Conservation (phyloP, 257 asterid species). For the Plantago major region DNA sequence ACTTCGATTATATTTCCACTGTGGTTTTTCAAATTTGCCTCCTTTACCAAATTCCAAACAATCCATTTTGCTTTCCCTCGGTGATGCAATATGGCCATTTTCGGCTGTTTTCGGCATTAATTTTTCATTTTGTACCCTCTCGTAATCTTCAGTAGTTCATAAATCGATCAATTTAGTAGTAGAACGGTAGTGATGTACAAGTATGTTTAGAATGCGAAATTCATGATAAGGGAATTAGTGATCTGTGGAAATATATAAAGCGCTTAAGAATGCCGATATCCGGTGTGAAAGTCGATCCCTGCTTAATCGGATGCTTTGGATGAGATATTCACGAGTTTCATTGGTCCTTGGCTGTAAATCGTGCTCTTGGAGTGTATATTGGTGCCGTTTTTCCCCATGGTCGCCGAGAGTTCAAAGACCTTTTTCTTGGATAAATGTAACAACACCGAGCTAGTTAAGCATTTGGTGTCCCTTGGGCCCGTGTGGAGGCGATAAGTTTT, state of each 20-base stretch:
- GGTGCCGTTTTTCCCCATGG: constrained; percentile 77
- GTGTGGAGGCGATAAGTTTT: constrained; percentile 62
- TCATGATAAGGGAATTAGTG: constrained; percentile 23
- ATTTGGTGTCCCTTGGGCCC: constrained; percentile 57
- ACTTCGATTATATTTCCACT: constrained; percentile 23
- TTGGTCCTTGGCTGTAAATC: constrained; percentile 85
- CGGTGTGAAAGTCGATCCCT: constrained; percentile 28
- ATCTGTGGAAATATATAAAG: constrained; percentile 59
- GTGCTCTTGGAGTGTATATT: constrained; percentile 74
- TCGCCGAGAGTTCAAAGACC: constrained; percentile 43
- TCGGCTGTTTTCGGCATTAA: constrained; percentile 16
- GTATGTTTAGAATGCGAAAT: constrained; percentile 5
- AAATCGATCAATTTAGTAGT: constrained; percentile 24
- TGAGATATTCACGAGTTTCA: constrained; percentile 51
- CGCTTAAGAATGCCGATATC: constrained; percentile 33
- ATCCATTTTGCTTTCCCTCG: constrained; percentile 21
- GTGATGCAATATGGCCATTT: constrained; percentile 15
- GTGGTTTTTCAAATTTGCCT: constrained; percentile 23
- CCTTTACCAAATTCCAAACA: constrained; percentile 21
- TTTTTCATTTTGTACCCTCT: constrained; percentile 34
- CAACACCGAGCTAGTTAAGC: constrained; percentile 43
- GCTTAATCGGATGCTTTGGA: constrained; percentile 50
- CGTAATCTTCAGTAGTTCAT: constrained; percentile 21
- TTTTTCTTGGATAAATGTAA: constrained; percentile 54
- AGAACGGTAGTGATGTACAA: constrained; percentile 6